A percentile compares a stretch with the other conserved stretches of the same genome.
Conservation (phyloP, 805 yeast genomes). For the Starmera caribaea region DNA sequence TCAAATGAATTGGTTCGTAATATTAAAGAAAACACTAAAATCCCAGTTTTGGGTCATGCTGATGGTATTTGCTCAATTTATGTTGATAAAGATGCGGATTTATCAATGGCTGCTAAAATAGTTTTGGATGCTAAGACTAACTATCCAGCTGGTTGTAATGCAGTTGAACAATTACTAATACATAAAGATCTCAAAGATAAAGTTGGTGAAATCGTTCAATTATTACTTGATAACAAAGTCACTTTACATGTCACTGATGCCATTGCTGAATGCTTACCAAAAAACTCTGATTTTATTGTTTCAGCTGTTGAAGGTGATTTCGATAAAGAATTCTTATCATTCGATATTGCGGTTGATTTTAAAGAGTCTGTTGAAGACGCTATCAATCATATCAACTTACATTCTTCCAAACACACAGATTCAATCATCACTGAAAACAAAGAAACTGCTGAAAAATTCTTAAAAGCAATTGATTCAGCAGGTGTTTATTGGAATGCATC, state of each 20-base stretch:
- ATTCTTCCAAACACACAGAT: constrained; percentile 96
- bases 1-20: constrained; percentile 82
- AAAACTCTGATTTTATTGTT: constrained; percentile 22
- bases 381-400: constrained; percentile 75
- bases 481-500: constrained; percentile 98
- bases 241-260: constrained; percentile 58
- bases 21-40: constrained; percentile 81
- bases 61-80: constrained; percentile 94
- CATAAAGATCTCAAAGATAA: constrained; percentile 31
- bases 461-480: constrained; percentile 85
- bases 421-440: constrained; percentile 75
- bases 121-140: constrained; percentile 85
- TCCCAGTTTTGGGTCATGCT: constrained; percentile 97
- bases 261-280: constrained; percentile 22
- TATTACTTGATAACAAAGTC: constrained; percentile 56
- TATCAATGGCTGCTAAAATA: constrained; percentile 66
- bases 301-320: constrained; percentile 62
- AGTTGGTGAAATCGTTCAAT: constrained; percentile 27
- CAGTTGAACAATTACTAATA: constrained; percentile 79
- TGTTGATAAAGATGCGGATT: constrained; percentile 68
- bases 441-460: constrained; percentile 60
- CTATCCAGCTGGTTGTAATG: constrained; percentile 99
- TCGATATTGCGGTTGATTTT: constrained; percentile 69
- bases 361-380: constrained; percentile 59
- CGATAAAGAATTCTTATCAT: constrained; percentile 71